Conservation (phyloP, 768 basidiomycete genomes). For the Boletus rubroflammeus region DNA sequence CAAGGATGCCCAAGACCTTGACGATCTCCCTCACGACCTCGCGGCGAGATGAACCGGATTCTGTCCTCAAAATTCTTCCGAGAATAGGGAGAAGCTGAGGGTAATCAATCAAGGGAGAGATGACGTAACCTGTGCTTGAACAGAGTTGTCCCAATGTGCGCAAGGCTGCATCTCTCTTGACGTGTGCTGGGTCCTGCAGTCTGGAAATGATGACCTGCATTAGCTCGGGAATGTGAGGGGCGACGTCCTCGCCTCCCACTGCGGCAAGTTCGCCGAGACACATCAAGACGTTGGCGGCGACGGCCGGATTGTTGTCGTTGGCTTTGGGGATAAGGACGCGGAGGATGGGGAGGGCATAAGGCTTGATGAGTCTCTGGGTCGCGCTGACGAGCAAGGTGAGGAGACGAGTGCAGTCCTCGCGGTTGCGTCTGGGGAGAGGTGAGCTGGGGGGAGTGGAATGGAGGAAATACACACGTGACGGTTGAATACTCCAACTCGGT, state of each 20-base stretch:
- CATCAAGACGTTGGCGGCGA: constrained; percentile 89
- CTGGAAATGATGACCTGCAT: constrained; percentile 88
- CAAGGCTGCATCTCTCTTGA: constrained; percentile 91
- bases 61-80: constrained; percentile 80
- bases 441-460: background rate
- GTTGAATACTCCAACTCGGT: constrained; percentile 97
- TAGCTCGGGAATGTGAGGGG: constrained; percentile 77
- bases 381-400: constrained; percentile 87
- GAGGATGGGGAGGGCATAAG: constrained; percentile 94
- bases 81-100: constrained; percentile 86
- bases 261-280: constrained; percentile 92
- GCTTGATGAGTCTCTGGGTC: constrained; percentile 90
- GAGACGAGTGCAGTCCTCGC: constrained; percentile 90
- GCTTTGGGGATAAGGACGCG: constrained; percentile 88
- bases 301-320: constrained; percentile 76
- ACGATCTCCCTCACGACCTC: constrained; percentile 95
- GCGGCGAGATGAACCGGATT: constrained; percentile 67
- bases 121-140: constrained; percentile 93
- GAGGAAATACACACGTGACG: constrained; percentile 56
- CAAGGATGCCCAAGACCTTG: constrained; percentile 92
- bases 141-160: constrained; percentile 94
- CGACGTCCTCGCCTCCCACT: constrained; percentile 90
- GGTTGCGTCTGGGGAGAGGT: constrained; percentile 55
- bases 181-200: constrained; percentile 82
- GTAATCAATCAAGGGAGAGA: constrained; percentile 85